These are phyloP conservation scores for Catharanthus roseus DNA, from an alignment of 257 asterid genomes.

Conservation along the genomic window DNA sequence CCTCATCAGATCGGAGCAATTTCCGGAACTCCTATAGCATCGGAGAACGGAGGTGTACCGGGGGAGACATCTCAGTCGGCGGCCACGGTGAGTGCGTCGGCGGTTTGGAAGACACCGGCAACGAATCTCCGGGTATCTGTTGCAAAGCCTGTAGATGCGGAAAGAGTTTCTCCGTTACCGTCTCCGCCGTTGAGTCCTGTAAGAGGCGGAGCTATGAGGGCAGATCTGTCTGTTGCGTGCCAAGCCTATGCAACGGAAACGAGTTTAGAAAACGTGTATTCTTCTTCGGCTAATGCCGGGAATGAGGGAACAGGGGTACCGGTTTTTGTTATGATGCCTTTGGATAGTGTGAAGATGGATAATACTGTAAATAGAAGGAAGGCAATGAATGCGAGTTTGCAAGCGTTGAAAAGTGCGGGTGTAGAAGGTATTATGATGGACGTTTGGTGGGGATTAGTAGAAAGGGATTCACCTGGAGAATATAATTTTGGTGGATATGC, in stretches of 20 bases:
- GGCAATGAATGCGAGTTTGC: conserved; percentile 94
- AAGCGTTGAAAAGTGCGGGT: conserved; percentile 91
- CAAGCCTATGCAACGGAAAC: conserved; percentile 63
- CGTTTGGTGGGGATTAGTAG: conserved; percentile 98
- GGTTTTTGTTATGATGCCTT: conserved; percentile 95
- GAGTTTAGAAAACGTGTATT: conserved; percentile 20
- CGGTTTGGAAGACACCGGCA: conserved; percentile 56
- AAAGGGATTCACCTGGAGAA: conserved; percentile 67
- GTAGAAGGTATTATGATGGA: conserved; percentile 99
- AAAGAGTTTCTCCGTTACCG: conserved; percentile 67
- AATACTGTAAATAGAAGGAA: conserved; percentile 82
- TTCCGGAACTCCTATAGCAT: conserved; percentile 44
- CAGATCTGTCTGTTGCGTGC: conserved; percentile 68
- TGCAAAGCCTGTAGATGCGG: conserved; percentile 33
- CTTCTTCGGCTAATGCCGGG: conserved; percentile 20
- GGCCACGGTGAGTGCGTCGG: conserved; percentile 38
- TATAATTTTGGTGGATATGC: conserved; percentile 88
- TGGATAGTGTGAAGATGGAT: conserved; percentile 85
- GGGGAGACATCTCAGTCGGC: conserved; percentile 38
- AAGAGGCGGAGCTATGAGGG: conserved; percentile 45
- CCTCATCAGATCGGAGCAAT: conserved; percentile 80
- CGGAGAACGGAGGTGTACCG: conserved; percentile 32
- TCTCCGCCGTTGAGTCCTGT: conserved; percentile 81
- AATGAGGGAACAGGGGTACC: conserved; percentile 61
- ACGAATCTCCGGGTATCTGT: conserved; percentile 52